A percentile compares a stretch with the other conserved stretches of the same genome.
phyloP scores from a whole-genome alignment of 2,329 filamentous ascomycete species.

The Purpureocillium takamizusanense region DNA sequence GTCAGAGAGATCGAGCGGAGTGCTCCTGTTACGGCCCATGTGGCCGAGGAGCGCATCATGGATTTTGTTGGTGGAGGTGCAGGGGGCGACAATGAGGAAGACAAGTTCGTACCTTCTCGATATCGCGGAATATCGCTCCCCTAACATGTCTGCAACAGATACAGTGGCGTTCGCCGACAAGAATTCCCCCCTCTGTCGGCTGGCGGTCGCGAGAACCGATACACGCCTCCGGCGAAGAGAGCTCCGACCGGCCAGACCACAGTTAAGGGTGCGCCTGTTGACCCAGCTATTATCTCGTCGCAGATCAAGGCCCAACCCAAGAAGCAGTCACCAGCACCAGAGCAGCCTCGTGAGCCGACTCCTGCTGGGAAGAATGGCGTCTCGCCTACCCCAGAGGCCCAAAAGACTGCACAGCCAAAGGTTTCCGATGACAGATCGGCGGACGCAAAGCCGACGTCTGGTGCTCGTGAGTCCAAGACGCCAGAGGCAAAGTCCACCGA shows the following conservation, averaged over 20 bases:
- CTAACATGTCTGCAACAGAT: constrained; percentile 39
- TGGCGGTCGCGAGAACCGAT: constrained; percentile 54
- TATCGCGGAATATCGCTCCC: neutral
- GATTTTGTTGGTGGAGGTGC: constrained; percentile 55
- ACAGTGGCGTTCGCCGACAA: constrained; percentile 80
- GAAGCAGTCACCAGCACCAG: constrained; percentile 17
- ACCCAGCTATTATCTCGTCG: constrained; percentile 87
- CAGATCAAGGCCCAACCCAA: constrained; percentile 49
- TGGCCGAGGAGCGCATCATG: constrained; percentile 81
- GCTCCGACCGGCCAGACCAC: constrained; percentile 67
- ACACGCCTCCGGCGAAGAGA: constrained; percentile 82
- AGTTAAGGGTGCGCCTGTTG: constrained; percentile 67
- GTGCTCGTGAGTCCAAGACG: constrained; percentile 19
- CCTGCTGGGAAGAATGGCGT: constrained; percentile 22
- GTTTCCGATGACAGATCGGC: constrained; percentile 19
- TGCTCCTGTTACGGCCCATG: constrained; percentile 65
- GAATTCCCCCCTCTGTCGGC: constrained; percentile 58
- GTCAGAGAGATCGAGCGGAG: constrained; percentile 84
- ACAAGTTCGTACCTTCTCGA: constrained; percentile 50
- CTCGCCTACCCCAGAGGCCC: constrained; percentile 14
- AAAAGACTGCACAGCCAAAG: constrained; percentile 20
- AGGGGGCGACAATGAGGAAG: constrained; percentile 77
- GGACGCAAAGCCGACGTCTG: constrained; percentile 16
- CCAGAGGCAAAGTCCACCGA: constrained; percentile 18
- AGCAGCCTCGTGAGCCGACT: constrained; percentile 15